Evolutionary conservation across 352 stramenopile genomes (phyloP), one percentile per base, ranked within the genome.

Genomic region (Globisporangium ultimum): DNA sequence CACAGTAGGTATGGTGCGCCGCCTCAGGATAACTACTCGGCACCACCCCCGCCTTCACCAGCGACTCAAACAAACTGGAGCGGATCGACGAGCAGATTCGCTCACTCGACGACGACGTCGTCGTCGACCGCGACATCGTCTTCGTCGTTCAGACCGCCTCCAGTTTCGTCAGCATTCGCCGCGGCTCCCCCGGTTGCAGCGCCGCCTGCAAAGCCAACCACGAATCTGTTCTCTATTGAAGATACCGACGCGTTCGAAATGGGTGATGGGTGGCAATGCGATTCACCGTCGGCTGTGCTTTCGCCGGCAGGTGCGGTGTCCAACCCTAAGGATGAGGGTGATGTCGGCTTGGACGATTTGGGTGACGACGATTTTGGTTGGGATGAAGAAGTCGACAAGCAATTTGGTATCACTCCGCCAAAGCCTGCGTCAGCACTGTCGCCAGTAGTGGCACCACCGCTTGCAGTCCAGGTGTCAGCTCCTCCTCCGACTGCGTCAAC

Each of bases 201-300:
- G 28, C 28, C 28, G 17, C 14, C 17, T 15, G 45, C 57, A 12
- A 78, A 73, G 57, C 62, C 70, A 53, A 72, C 55, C 50, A 53
- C 14, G 51, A 90, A 49, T 63, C 41, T 93, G 21, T 90, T 93
- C 53, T 87, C 79, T 15, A 93, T 93, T 78, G 82, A 91, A 41
- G 76, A 87, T 28, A 46, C 67, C 11, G 81, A 91, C 40, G 58
- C 80, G 28, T 86, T 89, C 41, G 84, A 67, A 56, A 59, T 62
- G 15, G 78, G 89, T 48, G 84, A 93, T 40, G 81, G 74, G 2
- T 93, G 84, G 84, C 72, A 81, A 6, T 78, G 73, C 32, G 81
- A 90, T 60, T 93, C 81, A 42, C 84, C 77, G 7, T 87, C 84
- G 20, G 70, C 72, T 3, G 81, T 93, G 60, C 66, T 93, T 14